Conservation (phyloP, 208 protist species). For the Angomonas ambiguus region DNA sequence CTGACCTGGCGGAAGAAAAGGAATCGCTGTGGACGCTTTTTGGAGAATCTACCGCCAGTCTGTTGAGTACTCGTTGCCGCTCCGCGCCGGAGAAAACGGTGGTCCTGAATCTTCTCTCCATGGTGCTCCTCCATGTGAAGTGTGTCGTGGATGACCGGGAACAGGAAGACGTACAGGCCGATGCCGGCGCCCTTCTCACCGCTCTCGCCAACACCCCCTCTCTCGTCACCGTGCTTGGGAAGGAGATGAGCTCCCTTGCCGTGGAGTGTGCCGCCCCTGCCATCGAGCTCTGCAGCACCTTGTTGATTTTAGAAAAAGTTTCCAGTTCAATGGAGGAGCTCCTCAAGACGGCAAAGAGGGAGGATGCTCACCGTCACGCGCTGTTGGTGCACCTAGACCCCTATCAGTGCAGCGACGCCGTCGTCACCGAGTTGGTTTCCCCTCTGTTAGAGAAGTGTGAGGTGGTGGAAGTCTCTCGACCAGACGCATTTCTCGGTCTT, state of each 20-base stretch:
- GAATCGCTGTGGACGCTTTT: conserved; percentile 24
- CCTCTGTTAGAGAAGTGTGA: conserved; percentile 65
- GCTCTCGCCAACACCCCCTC: conserved; percentile 9
- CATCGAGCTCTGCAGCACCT: conserved; percentile 45
- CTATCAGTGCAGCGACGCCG: conserved; percentile 23
- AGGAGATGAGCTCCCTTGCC: conserved; percentile 62
- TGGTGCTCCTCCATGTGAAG: background rate
- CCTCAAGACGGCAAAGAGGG: conserved; percentile 48
- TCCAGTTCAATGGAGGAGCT: conserved; percentile 47
- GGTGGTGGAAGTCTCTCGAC: conserved; percentile 67
- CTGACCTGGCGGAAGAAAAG: background rate
- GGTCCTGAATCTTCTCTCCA: background rate
- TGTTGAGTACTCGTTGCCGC: conserved; percentile 63
- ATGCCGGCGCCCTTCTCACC: background rate
- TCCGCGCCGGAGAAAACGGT: conserved; percentile 62
- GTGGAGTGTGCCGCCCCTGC: conserved; percentile 50
- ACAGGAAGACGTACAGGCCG: no score
- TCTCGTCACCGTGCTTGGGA: conserved; percentile 39
- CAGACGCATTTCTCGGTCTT: conserved; percentile 81
- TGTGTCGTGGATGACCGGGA: background rate
- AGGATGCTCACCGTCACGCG: conserved; percentile 50
- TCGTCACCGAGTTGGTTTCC: conserved; percentile 24
- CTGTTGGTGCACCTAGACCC: conserved; percentile 60
- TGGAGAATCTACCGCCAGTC: conserved; percentile 31
- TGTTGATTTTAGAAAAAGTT: conserved; percentile 18